phyloP scores from a whole-genome alignment of 2,329 filamentous ascomycete genomes.

The Colletotrichum agaves region DNA sequence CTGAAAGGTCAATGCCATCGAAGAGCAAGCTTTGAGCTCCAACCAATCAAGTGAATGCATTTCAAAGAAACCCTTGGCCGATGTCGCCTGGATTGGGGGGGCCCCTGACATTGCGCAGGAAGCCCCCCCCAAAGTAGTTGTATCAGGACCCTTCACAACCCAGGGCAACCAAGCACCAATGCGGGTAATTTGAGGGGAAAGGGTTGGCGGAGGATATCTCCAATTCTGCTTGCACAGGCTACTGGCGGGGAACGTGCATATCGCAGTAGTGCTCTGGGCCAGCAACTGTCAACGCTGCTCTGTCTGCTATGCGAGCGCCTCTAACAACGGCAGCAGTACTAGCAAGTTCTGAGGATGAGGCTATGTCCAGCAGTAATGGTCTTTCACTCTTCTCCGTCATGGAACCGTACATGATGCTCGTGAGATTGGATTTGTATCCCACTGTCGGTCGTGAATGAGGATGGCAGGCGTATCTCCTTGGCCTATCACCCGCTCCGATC shows the following conservation, averaged over 20 bases:
- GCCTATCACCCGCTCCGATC: constrained; percentile 26
- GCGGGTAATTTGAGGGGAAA: constrained; percentile 34
- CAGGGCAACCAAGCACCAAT: constrained; percentile 29
- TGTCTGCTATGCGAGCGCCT: constrained; percentile 7
- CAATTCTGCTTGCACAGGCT: constrained; percentile 31
- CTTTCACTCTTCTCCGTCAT: constrained; percentile 21
- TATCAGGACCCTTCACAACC: constrained; percentile 34
- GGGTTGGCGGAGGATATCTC: constrained; percentile 21
- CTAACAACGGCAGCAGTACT: not conserved
- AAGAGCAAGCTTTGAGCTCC: constrained; percentile 36
- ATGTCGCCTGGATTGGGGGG: constrained; percentile 36
- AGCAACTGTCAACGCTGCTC: not conserved
- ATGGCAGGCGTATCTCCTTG: constrained; percentile 3
- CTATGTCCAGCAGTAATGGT: not conserved
- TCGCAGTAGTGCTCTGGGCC: not conserved
- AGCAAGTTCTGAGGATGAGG: not conserved
- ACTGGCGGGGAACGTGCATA: not conserved
- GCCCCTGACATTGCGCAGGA: constrained; percentile 31
- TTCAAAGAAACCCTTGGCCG: constrained; percentile 39
- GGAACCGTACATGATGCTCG: constrained; percentile 13
- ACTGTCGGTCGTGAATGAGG: constrained; percentile 1
- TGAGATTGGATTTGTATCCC: constrained; percentile 3
- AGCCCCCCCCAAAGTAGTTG: constrained; percentile 22
- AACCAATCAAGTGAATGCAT: constrained; percentile 38
- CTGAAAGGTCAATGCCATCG: constrained; percentile 39